Evolutionary conservation across 2,329 filamentous ascomycete genomes (phyloP), one percentile per base, ranked within the genome.

Genomic region (Sporothrix sp.): DNA sequence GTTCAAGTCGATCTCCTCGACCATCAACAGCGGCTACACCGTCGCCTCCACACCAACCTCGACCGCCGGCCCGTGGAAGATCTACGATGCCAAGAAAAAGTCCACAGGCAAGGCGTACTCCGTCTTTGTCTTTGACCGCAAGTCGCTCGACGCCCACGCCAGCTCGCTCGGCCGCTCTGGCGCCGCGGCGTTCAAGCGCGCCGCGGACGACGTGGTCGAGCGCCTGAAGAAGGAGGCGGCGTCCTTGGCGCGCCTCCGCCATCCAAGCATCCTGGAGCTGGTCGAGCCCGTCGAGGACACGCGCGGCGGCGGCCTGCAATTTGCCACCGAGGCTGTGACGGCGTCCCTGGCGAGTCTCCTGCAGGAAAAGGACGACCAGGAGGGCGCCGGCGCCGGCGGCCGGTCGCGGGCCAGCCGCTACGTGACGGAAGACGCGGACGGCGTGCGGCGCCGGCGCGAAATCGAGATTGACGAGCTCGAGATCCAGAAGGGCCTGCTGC

Each of bases 11-110:
- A 91, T 97, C 66, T 84, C 83, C 57, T 91, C 79, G 60, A 76
- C 86, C 54, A 97, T 98, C 70, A 83, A 82, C 53, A 82, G 85
- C 63, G 94, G 95, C 70, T 98, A 98, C 69, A 81, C 85, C 59
- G 75, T 97, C 58, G 84, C 87, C 20, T 75, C 82, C 23, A 81
- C 79, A 53, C 79, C 85, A 10, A 84, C 81, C n/a, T 85, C 88
- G 47, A 81, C 81, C 48, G 87, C 90, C 14, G 93, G 93, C 16
- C 87, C 90, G 52, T 98, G 93, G 93, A 95, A 89, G 71, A 93
- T 98, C 62, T 91, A 91, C 75, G 90, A 96, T 70, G 90, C 87
- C 53, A 97, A 95, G 73, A 94, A 94, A 71, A 97, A 96, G 70
- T 88, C 85, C 27, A 95, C 89, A 0, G 87, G 87, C 58, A 95